These are phyloP conservation scores for Paecilomyces variotii DNA, from an alignment of 2,329 filamentous ascomycete species.

Conservation along the genomic window DNA sequence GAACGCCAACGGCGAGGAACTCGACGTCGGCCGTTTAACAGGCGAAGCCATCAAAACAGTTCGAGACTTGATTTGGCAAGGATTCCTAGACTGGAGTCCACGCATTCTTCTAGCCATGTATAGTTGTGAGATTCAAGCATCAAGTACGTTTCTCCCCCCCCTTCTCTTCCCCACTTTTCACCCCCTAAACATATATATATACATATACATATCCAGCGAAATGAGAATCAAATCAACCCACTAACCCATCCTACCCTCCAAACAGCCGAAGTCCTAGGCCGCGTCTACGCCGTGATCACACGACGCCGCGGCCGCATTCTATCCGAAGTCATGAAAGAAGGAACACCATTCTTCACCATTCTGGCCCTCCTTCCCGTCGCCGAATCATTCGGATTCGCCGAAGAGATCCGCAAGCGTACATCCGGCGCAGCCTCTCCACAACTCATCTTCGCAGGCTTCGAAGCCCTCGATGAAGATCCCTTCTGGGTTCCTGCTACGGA, in stretches of 20 bases:
- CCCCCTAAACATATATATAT: too few relatives aligned
- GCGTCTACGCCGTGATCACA: constrained; percentile 96
- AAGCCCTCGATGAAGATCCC: constrained; percentile 88
- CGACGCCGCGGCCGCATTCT: constrained; percentile 83
- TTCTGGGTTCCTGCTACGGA: constrained; percentile 98
- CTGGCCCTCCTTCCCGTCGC: constrained; percentile 80
- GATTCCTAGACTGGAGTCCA: constrained; percentile 91
- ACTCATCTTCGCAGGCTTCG: constrained; percentile 86
- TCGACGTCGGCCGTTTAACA: constrained; percentile 68
- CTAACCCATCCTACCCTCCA: constrained; percentile 9
- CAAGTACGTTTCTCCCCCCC: constrained; percentile 48
- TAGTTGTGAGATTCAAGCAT: constrained; percentile 92
- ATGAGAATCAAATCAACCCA: constrained; percentile 8
- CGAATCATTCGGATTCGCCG: constrained; percentile 90
- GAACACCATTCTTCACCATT: constrained; percentile 94
- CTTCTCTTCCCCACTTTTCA: background rate
- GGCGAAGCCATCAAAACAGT: constrained; percentile 89
- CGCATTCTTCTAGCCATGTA: constrained; percentile 98
- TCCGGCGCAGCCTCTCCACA: constrained; percentile 87
- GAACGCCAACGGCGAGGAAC: constrained; percentile 43
- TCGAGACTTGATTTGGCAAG: constrained; percentile 72
- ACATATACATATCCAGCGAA: background rate
- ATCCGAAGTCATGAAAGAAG: constrained; percentile 85
- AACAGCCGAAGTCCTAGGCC: constrained; percentile 78
- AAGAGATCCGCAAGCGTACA: constrained; percentile 93